A percentile compares a stretch with the other conserved stretches of the same genome.
phyloP scores from a whole-genome alignment of 2,329 filamentous ascomycete species.

The Fusarium sp. region DNA sequence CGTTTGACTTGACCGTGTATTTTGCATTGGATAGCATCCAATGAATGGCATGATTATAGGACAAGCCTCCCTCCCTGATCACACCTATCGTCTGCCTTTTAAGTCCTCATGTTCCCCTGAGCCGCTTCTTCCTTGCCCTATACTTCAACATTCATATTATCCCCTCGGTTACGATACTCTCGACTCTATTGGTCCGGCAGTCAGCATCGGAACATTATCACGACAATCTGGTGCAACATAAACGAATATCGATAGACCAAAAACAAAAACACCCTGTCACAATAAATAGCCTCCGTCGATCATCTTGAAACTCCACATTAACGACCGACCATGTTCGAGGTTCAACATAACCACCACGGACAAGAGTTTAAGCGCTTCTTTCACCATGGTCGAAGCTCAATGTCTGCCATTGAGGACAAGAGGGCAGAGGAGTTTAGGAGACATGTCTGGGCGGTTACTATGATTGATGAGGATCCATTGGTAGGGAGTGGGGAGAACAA shows the following conservation, averaged over 20 bases:
- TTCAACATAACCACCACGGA: slow-evolving; percentile 42
- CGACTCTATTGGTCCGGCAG: slow-evolving; percentile 3
- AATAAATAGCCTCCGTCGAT: slow-evolving; percentile 6
- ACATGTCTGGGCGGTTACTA: slow-evolving; percentile 43
- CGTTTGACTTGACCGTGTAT: slow-evolving; percentile 23
- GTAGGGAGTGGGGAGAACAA: slow-evolving; percentile 17
- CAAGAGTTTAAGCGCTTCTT: slow-evolving; percentile 44
- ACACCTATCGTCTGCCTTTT: neutral
- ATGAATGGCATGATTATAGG: neutral
- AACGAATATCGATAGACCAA: slow-evolving; percentile 1
- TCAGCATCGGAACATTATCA: slow-evolving; percentile 14
- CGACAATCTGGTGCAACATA: neutral
- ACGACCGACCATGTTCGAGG: slow-evolving; percentile 39
- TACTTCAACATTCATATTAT: slow-evolving; percentile 11
- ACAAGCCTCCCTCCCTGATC: slow-evolving; percentile 20
- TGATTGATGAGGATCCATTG: slow-evolving; percentile 43
- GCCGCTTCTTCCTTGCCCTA: slow-evolving; percentile 22
- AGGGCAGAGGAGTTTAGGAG: slow-evolving; percentile 42
- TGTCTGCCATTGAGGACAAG: slow-evolving; percentile 43
- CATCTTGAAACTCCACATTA: slow-evolving; percentile 15
- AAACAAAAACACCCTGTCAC: slow-evolving; percentile 12
- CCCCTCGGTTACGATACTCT: neutral
- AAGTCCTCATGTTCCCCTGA: slow-evolving; percentile 5
- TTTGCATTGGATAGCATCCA: slow-evolving; percentile 7
- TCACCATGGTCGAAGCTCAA: slow-evolving; percentile 42